A percentile compares a stretch with the other conserved stretches of the same genome.
Evolutionary conservation across 169 alveolate genomes (phyloP).

Genomic region (Pseudocohnilembus persalinus): DNA sequence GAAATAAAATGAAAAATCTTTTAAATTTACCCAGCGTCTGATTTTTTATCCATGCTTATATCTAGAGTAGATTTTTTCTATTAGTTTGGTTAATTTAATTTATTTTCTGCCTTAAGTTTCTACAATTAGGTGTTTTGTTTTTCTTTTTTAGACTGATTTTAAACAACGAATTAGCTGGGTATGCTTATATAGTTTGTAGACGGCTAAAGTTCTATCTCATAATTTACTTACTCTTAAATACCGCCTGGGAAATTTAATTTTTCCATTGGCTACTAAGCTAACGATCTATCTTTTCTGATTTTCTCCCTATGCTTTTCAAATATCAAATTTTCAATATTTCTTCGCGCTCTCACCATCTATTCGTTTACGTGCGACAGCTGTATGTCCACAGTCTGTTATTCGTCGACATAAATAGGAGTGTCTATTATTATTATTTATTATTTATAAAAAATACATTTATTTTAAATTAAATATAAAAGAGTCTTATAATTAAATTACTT

Average conservation of each 20-base stretch:
- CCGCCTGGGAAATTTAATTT: conserved; percentile 42
- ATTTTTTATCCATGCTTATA: neutral
- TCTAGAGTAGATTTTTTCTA: neutral
- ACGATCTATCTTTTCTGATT: conserved; percentile 21
- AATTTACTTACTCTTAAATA: conserved; percentile 20
- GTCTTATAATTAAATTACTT: conserved; percentile 5
- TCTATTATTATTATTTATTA: neutral
- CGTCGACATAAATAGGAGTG: conserved; percentile 34
- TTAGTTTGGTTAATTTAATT: neutral
- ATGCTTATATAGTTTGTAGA: conserved; percentile 14
- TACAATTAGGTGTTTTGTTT: conserved; percentile 13
- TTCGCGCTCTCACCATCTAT: conserved; percentile 31
- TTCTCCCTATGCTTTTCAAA: conserved; percentile 35
- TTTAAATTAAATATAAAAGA: too few species aligned
- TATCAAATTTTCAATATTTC: conserved; percentile 23
- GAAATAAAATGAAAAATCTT: too few species aligned
- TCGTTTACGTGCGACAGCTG: conserved; percentile 34
- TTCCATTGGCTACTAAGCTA: neutral
- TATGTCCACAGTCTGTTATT: neutral
- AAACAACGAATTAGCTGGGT: conserved; percentile 2
- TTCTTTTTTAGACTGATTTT: conserved; percentile 8
- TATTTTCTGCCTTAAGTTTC: conserved; percentile 3
- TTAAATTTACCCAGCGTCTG: neutral
- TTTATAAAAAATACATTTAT: too few species aligned
- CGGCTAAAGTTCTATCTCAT: conserved; percentile 41